Percentiles rank a stretch among this genome's conserved stretches.
These are phyloP conservation scores for Tirmania nivea DNA, from an alignment of 495 filamentous ascomycete species.

Conservation along the genomic window DNA sequence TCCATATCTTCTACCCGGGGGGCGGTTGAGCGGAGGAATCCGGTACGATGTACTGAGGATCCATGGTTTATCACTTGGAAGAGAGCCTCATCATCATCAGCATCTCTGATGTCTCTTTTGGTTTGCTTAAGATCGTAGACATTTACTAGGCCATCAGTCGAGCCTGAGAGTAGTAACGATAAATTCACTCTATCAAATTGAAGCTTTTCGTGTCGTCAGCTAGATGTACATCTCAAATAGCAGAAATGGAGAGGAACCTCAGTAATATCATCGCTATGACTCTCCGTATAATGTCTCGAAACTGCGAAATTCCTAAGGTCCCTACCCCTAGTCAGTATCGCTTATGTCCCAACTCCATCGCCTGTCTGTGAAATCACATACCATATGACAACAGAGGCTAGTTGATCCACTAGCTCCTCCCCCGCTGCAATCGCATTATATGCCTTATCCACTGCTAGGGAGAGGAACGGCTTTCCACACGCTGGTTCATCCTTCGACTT, in stretches of 20 bases:
- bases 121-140: slow-evolving; percentile 37
- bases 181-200: slow-evolving; percentile 40
- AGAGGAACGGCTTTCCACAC: background rate
- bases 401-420: slow-evolving; percentile 51
- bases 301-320: background rate
- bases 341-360: no score
- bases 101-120: slow-evolving; percentile 26
- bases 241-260: slow-evolving; percentile 46
- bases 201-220: background rate
- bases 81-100: slow-evolving; percentile 71
- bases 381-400: slow-evolving; percentile 58
- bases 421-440: slow-evolving; percentile 41
- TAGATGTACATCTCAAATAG: slow-evolving; percentile 7
- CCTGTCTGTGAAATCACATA: slow-evolving; percentile 18
- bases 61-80: slow-evolving; percentile 73
- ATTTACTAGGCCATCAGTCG: slow-evolving; percentile 76
- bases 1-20: slow-evolving; percentile 26
- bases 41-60: slow-evolving; percentile 61
- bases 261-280: slow-evolving; percentile 83
- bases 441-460: background rate
- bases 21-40: slow-evolving; percentile 33
- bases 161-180: slow-evolving; percentile 54
- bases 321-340: background rate
- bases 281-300: slow-evolving; percentile 45
- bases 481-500: background rate